Percentiles rank a stretch among this genome's conserved stretches.
These are phyloP conservation scores for Pseudohyphozyma bogoriensis DNA, from an alignment of 768 basidiomycete genomes.

Conservation along the genomic window DNA sequence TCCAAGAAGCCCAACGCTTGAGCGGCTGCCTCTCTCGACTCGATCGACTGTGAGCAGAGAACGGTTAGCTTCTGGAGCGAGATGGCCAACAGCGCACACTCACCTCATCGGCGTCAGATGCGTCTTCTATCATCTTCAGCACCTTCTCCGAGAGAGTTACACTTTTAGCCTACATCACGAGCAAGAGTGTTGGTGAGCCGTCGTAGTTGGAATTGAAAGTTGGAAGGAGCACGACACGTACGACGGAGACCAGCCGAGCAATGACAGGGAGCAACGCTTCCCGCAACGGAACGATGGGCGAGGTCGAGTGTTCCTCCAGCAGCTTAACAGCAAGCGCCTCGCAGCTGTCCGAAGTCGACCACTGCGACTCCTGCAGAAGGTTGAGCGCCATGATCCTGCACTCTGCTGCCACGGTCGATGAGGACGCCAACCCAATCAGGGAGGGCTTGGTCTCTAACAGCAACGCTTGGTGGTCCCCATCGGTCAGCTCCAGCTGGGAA, in stretches of 20 bases:
- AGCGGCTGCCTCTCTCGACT: constrained; percentile 21
- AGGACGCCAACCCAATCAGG: background rate
- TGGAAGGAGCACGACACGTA: too few relatives aligned
- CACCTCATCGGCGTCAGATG: constrained; percentile 6
- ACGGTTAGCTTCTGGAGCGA: background rate
- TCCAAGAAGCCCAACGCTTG: too few relatives aligned
- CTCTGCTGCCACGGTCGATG: constrained; percentile 2
- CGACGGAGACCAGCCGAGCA: background rate
- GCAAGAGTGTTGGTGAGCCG: too few relatives aligned
- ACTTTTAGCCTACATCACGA: background rate
- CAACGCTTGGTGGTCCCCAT: background rate
- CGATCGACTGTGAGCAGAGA: constrained; percentile 5
- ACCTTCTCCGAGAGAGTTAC: background rate
- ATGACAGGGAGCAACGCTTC: constrained; percentile 22
- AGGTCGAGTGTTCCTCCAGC: background rate
- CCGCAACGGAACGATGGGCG: constrained; percentile 16
- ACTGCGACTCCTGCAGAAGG: background rate
- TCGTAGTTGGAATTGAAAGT: too few relatives aligned
- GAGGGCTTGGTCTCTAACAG: background rate
- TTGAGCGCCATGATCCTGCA: constrained; percentile 11
- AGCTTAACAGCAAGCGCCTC: background rate
- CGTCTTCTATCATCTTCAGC: background rate
- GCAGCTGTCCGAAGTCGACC: background rate
- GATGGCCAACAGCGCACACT: background rate
- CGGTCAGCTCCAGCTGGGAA: background rate